Evolutionary conservation across 176 grass and related monocot genomes (phyloP).

Genomic region (Triticum urartu): DNA sequence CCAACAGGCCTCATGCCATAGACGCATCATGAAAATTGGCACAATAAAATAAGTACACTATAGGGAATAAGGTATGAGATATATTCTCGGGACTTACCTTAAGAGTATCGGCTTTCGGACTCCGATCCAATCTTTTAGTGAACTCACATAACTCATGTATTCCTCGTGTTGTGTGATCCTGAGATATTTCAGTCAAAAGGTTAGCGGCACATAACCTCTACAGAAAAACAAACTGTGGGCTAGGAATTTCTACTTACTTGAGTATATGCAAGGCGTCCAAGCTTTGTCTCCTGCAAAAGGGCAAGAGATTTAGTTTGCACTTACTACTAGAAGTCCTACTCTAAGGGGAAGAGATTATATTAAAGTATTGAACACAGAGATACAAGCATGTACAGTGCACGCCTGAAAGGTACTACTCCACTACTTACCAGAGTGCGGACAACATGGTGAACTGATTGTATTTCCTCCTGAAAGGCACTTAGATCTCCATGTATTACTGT

Average conservation of each 20-base stretch:
- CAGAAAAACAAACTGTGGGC: constrained; percentile 4
- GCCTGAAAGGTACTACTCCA: background rate
- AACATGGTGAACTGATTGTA: constrained; percentile 87
- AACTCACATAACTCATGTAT: constrained; percentile 80
- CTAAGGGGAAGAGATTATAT: no score
- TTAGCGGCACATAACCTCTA: constrained; percentile 14
- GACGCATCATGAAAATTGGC: background rate
- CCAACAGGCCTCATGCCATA: constrained; percentile 14
- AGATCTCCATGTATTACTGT: constrained; percentile 70
- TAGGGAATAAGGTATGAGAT: background rate
- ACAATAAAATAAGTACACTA: background rate
- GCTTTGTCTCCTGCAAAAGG: constrained; percentile 74
- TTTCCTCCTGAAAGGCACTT: constrained; percentile 65
- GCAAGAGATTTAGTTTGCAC: background rate
- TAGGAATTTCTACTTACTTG: constrained; percentile 53
- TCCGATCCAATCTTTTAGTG: constrained; percentile 74
- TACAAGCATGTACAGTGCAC: background rate
- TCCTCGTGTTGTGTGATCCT: constrained; percentile 74
- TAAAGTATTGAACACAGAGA: background rate
- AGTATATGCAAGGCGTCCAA: constrained; percentile 64
- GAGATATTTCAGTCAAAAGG: constrained; percentile 21
- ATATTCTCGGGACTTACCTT: constrained; percentile 40
- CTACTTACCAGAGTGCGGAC: constrained; percentile 70
- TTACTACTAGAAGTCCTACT: no score
- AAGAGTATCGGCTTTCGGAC: constrained; percentile 45